These are phyloP conservation scores for Pseudozyma thailandica DNA, from an alignment of 1,284 basidiomycete genomes.

Conservation along the genomic window DNA sequence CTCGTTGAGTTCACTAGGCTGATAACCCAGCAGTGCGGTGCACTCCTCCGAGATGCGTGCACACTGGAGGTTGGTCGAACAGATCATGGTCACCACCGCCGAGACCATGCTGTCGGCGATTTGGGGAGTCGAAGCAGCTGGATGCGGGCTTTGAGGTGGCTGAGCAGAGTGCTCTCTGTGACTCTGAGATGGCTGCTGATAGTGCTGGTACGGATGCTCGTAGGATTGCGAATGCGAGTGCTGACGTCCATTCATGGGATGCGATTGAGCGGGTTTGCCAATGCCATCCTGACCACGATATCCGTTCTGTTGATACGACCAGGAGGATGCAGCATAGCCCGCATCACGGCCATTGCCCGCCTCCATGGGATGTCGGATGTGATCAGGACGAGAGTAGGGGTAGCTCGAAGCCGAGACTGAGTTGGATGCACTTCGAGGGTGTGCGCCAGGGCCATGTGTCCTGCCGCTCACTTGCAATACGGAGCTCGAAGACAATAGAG, in stretches of 20 bases:
- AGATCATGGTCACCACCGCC: constrained; percentile 51
- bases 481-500: constrained; percentile 20
- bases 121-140: constrained; percentile 6
- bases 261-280: constrained; percentile 7
- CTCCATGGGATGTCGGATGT: constrained; percentile 26
- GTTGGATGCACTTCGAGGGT: constrained; percentile 41
- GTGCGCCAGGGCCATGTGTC: constrained; percentile 27
- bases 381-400: constrained; percentile 45
- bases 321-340: constrained; percentile 12
- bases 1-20: constrained; percentile 45
- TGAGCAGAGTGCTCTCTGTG: constrained; percentile 10
- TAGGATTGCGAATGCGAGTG: constrained; percentile 32
- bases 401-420: constrained; percentile 52
- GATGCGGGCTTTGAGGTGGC: neutral
- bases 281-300: constrained; percentile 8
- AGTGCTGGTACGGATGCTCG: constrained; percentile 18
- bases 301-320: constrained; percentile 20
- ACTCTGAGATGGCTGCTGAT: constrained; percentile 8
- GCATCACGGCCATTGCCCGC: constrained; percentile 2
- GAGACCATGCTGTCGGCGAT: constrained; percentile 21
- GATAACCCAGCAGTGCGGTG: constrained; percentile 45
- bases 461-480: constrained; percentile 31
- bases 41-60: constrained; percentile 53
- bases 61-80: constrained; percentile 53
- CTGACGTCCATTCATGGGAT: constrained; percentile 12